Conservation (phyloP, 805 yeast genomes). For the Hanseniaspora vineae region DNA sequence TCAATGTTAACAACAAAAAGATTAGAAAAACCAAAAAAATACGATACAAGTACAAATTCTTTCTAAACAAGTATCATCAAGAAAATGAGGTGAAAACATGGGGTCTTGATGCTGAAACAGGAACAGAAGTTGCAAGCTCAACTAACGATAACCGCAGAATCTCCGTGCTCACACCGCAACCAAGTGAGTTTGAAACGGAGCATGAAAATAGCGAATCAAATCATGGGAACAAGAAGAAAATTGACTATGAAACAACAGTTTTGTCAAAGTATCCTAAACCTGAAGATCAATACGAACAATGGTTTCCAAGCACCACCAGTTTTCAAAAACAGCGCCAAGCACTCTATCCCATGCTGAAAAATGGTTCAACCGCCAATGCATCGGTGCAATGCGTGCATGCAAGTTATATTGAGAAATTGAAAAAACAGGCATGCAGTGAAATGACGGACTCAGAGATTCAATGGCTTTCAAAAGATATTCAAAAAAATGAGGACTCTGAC, state of each 20-base stretch:
- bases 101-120: not conserved
- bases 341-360: not conserved
- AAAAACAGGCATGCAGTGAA: not conserved
- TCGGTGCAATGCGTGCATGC: not conserved
- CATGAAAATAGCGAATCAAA: not conserved
- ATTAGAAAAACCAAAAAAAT: constrained; percentile 14
- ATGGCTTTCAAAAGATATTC: not conserved
- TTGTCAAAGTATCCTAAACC: constrained; percentile 18
- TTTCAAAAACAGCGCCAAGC: not conserved
- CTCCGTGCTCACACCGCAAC: not conserved
- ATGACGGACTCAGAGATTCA: no score
- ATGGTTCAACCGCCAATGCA: not conserved
- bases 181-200: not conserved
- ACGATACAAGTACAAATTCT: constrained; percentile 17
- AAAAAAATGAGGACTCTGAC: not conserved
- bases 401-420: constrained; percentile 1
- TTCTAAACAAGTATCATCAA: constrained; percentile 9
- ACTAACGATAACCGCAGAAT: not conserved
- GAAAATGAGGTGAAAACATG: constrained; percentile 1
- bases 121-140: no score
- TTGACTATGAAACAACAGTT: constrained; percentile 15
- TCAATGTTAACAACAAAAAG: constrained; percentile 8
- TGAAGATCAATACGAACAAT: constrained; percentile 18
- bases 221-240: constrained; percentile 7
- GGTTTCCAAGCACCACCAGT: constrained; percentile 7